phyloP scores from a whole-genome alignment of 768 basidiomycete genomes.

The Paxillus ammoniavirescens region DNA sequence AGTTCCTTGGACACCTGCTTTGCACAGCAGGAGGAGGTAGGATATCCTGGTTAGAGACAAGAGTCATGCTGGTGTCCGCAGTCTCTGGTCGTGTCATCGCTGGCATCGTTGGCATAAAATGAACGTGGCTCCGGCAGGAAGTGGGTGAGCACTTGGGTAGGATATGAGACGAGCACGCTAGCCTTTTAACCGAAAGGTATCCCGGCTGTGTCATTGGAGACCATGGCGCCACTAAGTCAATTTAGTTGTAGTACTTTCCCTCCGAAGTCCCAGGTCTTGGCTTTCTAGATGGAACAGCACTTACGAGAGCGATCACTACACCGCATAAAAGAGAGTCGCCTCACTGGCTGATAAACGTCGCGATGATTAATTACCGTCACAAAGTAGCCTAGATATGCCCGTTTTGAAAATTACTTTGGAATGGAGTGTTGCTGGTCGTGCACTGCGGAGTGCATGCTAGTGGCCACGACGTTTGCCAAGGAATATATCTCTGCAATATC shows the following conservation, averaged over 20 bases:
- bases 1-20: neutral
- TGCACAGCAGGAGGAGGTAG: constrained; percentile 10
- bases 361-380: neutral
- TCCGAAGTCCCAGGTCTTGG: neutral
- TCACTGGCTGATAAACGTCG: neutral
- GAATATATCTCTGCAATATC: neutral
- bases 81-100: neutral
- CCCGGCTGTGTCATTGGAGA: constrained; percentile 4
- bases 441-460: neutral
- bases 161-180: neutral
- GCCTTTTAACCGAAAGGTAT: neutral
- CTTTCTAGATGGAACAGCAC: neutral
- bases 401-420: neutral
- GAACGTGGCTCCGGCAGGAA: neutral
- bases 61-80: neutral
- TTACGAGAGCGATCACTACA: constrained; percentile 3
- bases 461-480: neutral
- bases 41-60: neutral
- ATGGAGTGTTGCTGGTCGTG: neutral
- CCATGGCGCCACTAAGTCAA: neutral
- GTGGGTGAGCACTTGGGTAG: neutral
- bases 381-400: neutral
- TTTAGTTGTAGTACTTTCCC: neutral
- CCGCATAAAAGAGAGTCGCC: too few relatives aligned
- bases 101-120: neutral